These are phyloP conservation scores for Aspergillus texensis DNA, from an alignment of 2,329 filamentous ascomycete species.

Conservation along the genomic window DNA sequence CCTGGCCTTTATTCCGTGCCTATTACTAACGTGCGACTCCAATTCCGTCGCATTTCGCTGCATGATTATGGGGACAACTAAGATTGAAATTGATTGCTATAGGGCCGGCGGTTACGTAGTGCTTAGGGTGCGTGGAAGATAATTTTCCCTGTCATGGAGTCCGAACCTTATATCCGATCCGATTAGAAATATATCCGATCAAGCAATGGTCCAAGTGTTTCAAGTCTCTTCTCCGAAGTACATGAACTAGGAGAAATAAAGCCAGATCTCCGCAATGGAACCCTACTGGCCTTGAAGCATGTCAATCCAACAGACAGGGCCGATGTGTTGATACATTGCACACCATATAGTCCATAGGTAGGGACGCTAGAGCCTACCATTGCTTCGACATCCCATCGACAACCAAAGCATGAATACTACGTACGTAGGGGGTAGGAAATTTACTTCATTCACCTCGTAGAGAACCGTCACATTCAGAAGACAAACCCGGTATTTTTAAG, in stretches of 20 bases:
- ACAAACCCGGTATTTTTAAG: constrained; percentile 42
- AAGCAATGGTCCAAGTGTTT: neutral
- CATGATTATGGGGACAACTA: neutral
- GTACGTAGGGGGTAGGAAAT: neutral
- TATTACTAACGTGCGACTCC: constrained; percentile 11
- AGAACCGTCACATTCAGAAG: constrained; percentile 22
- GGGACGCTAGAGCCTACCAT: neutral
- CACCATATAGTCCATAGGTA: neutral
- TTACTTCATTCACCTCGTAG: constrained; percentile 6
- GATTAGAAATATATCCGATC: neutral
- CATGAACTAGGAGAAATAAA: neutral
- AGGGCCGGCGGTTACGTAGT: neutral
- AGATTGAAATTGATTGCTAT: neutral
- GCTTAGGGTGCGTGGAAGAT: neutral
- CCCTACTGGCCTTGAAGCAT: too few species aligned
- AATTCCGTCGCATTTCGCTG: neutral
- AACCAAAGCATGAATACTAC: neutral
- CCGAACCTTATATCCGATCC: neutral
- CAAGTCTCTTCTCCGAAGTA: neutral
- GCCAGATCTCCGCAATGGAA: too few species aligned
- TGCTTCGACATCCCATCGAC: neutral
- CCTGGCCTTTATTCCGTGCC: constrained; percentile 2
- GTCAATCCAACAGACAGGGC: neutral
- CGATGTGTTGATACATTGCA: neutral
- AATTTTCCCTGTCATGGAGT: neutral